These are phyloP conservation scores for Daldinia childiae DNA, from an alignment of 495 filamentous ascomycete genomes.

Conservation along the genomic window DNA sequence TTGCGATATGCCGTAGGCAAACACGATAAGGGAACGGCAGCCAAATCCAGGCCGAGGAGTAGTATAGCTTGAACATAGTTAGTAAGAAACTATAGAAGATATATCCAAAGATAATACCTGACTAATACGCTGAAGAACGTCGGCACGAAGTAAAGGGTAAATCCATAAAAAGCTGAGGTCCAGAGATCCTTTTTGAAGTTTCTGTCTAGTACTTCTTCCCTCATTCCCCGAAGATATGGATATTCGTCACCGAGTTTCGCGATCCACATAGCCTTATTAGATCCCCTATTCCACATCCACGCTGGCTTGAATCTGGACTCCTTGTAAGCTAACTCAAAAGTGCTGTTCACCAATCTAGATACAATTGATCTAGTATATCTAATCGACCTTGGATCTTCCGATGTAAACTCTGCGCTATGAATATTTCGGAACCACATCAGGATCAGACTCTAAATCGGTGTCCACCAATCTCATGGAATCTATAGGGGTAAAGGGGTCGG, in stretches of 20 bases:
- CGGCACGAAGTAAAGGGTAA: not conserved
- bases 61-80: not conserved
- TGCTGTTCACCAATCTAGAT: not conserved
- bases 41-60: conserved; percentile 11
- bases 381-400: not conserved
- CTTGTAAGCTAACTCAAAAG: conserved; percentile 3
- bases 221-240: not conserved
- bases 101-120: not conserved
- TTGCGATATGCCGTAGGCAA: conserved; percentile 9
- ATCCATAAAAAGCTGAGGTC: not conserved
- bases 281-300: conserved; percentile 36
- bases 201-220: not conserved
- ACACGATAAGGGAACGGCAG: conserved; percentile 14
- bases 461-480: not conserved
- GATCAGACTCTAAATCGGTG: not conserved
- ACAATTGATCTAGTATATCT: not conserved
- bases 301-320: conserved; percentile 19
- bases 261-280: conserved; percentile 29
- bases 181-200: not conserved
- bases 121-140: not conserved
- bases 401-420: not conserved
- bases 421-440: not conserved
- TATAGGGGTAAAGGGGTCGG: not conserved
- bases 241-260: conserved; percentile 9
- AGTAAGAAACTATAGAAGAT: not conserved